phyloP scores from a whole-genome alignment of 1,139 yeast genomes.

The Diutina neorugosa region DNA sequence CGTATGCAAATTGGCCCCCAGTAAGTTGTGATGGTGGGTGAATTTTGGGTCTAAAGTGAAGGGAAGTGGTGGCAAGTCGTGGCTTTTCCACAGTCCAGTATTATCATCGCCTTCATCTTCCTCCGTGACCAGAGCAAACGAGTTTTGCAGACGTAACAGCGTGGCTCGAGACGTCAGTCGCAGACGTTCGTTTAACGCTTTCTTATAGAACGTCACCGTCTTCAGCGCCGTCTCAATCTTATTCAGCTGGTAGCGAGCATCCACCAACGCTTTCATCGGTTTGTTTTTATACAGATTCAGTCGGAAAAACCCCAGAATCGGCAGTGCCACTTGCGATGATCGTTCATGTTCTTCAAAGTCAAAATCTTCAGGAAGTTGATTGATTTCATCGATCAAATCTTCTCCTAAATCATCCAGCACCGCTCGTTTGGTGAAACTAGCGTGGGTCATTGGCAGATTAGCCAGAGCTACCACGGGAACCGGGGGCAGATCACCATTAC shows the following conservation, averaged over 20 bases:
- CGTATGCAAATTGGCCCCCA: constrained; percentile 2
- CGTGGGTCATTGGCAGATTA: neutral
- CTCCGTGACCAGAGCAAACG: constrained; percentile 3
- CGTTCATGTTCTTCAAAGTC: constrained; percentile 31
- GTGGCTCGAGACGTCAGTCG: neutral
- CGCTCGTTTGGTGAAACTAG: neutral
- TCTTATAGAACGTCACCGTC: constrained; percentile 42
- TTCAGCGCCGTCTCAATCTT: constrained; percentile 38
- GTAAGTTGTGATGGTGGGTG: neutral
- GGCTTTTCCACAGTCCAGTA: constrained; percentile 2
- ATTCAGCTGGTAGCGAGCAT: constrained; percentile 18
- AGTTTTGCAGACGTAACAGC: neutral
- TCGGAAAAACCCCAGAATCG: constrained; percentile 7
- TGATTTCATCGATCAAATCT: constrained; percentile 38
- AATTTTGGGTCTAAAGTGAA: constrained; percentile 2
- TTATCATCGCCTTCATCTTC: constrained; percentile 3
- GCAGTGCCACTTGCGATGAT: neutral
- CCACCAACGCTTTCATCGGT: constrained; percentile 19
- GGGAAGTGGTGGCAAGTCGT: constrained; percentile 2
- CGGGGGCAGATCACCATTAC: neutral
- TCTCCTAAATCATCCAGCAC: constrained; percentile 8
- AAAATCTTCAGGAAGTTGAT: constrained; percentile 47
- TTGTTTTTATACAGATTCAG: constrained; percentile 16
- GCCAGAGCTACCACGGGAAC: neutral
- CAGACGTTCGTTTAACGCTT: neutral